phyloP scores from a whole-genome alignment of 108 stramenopile genomes.

The Skeletonema potamos region DNA sequence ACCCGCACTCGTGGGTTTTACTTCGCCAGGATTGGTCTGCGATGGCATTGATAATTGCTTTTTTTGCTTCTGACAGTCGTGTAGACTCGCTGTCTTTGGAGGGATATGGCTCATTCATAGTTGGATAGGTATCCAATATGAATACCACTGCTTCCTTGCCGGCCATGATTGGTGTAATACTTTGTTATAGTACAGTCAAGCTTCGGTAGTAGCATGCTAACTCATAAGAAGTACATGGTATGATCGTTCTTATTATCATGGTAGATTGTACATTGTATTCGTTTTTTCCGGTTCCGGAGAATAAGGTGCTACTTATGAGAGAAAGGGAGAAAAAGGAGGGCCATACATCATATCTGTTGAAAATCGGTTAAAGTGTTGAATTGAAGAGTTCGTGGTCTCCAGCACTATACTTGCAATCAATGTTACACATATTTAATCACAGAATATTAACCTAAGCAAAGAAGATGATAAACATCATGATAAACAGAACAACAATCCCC shows the following conservation, averaged over 20 bases:
- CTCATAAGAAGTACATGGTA: too few species aligned
- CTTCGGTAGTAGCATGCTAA: too few species aligned
- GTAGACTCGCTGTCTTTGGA: constrained; percentile 13
- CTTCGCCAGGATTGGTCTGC: constrained; percentile 67
- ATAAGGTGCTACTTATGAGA: too few species aligned
- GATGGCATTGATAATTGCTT: constrained; percentile 48
- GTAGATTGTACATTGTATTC: too few species aligned
- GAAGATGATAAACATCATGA: constrained; percentile 84
- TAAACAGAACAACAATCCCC: constrained; percentile 77
- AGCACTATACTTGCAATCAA: neutral
- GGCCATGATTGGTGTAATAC: constrained; percentile 16
- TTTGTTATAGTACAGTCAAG: neutral
- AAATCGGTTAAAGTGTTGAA: too few species aligned
- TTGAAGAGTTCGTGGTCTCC: too few species aligned
- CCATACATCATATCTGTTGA: too few species aligned
- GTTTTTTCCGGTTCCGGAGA: too few species aligned
- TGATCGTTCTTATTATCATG: too few species aligned
- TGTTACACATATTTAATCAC: neutral
- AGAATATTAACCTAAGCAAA: constrained; percentile 58
- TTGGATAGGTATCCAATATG: constrained; percentile 63
- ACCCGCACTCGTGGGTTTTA: constrained; percentile 55
- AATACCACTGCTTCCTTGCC: constrained; percentile 76
- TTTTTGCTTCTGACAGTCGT: constrained; percentile 52
- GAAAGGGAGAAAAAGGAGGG: too few species aligned
- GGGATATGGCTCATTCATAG: constrained; percentile 58